Evolutionary conservation across 805 yeast species (phyloP).

Genomic region (Saccharomycopsis sp.): DNA sequence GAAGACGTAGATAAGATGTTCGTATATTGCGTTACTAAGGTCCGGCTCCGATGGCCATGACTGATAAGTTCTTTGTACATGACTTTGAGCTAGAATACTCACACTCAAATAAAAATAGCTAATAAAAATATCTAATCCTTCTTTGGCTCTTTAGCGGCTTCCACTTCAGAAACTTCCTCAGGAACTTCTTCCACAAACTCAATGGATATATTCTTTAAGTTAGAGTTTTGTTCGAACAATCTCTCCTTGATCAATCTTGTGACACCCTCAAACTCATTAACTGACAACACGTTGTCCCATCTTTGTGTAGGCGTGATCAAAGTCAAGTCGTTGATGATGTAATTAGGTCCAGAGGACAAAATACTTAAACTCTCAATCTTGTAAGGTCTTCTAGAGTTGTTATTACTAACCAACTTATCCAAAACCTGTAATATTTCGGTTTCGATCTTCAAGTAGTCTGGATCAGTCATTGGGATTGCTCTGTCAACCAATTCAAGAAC

Average conservation of each 20-base stretch:
- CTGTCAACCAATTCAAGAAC: slow-evolving; percentile 74
- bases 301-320: slow-evolving; percentile 38
- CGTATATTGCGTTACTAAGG: too few species aligned
- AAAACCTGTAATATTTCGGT: slow-evolving; percentile 32
- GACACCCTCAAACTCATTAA: slow-evolving; percentile 38
- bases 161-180: neutral
- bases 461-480: slow-evolving; percentile 48
- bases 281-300: slow-evolving; percentile 38
- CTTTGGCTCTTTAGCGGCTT: neutral
- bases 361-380: slow-evolving; percentile 38
- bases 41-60: too few species aligned
- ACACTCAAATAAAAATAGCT: too few species aligned
- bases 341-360: slow-evolving; percentile 53
- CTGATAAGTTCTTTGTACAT: too few species aligned
- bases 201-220: slow-evolving; percentile 20
- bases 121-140: neutral
- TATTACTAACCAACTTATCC: slow-evolving; percentile 34
- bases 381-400: slow-evolving; percentile 35
- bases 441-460: slow-evolving; percentile 40
- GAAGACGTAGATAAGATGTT: too few species aligned
- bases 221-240: slow-evolving; percentile 13
- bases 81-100: neutral
- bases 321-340: slow-evolving; percentile 32
- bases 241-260: slow-evolving; percentile 22
- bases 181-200: slow-evolving; percentile 16